phyloP scores from a whole-genome alignment of 2,329 filamentous ascomycete genomes.

The Ophiosphaerella narmari region DNA sequence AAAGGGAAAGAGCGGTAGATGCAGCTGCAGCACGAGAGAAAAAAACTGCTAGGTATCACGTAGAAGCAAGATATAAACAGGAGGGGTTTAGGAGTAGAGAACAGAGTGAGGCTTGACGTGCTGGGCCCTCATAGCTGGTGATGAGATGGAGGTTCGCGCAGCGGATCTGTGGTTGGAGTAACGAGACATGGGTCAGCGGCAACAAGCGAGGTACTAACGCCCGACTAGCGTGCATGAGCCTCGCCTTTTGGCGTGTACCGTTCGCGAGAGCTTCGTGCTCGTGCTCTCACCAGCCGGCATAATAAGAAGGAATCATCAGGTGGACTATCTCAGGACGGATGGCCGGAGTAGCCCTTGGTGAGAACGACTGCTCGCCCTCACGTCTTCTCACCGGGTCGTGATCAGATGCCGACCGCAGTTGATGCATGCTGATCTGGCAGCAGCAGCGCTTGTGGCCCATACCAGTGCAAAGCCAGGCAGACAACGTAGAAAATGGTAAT shows the following conservation, averaged over 20 bases:
- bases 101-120: conserved; percentile 4
- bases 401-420: no score
- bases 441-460: no score
- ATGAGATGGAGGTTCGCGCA: conserved; percentile 14
- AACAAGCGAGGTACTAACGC: conserved; percentile 16
- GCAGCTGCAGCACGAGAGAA: background rate
- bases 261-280: conserved; percentile 27
- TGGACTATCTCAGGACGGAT: no score
- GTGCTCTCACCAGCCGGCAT: background rate
- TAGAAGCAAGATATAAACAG: conserved; percentile 11
- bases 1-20: conserved; percentile 1
- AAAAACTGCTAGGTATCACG: conserved; percentile 27
- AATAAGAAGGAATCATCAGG: no score
- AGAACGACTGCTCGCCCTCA: no score
- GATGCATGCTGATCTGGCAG: no score
- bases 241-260: conserved; percentile 15
- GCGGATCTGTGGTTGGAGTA: conserved; percentile 17
- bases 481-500: no score
- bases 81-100: background rate
- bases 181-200: conserved; percentile 16
- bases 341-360: no score
- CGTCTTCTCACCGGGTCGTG: no score
- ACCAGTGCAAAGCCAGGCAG: no score
- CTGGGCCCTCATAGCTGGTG: conserved; percentile 7
- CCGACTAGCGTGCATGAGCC: conserved; percentile 13